Evolutionary conservation across 768 basidiomycete genomes (phyloP), one percentile per base, ranked within the genome.

Genomic region (Leucosporidium scottii): DNA sequence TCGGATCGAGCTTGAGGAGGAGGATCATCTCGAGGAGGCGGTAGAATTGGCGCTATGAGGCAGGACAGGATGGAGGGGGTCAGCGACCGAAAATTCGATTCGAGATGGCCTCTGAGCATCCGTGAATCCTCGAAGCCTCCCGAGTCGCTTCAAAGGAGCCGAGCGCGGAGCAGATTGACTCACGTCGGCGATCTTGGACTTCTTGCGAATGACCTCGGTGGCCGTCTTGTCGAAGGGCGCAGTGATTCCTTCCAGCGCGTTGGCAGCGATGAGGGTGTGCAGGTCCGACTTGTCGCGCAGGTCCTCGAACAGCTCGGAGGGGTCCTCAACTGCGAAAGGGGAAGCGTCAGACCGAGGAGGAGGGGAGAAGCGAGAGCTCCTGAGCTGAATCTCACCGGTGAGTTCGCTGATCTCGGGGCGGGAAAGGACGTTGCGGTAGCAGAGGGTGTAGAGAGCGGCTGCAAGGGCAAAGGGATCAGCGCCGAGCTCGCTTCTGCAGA

Each of bases 281-380:
- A 98, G 82, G 77, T 99, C 96, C 72, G 88, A 89, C 63, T 90
- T 87, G 79, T 98, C 96, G 44, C 94, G 82, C 53, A 98, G 83
- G 77, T 98, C 96, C 77, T 98, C 94, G 75, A 99, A 97, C 15
- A 91, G 90, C 79, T 99, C 96, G 0, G 92, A 92, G 1, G 96
- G 96, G 77, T 99, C 96, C 79, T 99, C 96, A 27, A 99, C 90
- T 1, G 68, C 30, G 2, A 9, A 18, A 1, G 30, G 4, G 13
- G 23, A 64, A 36, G 28, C 4, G 21, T 27, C 27, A n/a, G 50
- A 17, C 21, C 50, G 17, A 3, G 17, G 27, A 51, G 15, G 2
- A 15, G 15, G 10, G 21, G 23, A 51, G 50, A n/a, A 7, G 17
- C 15, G 3, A 13, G 21, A 47, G n/a, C 8, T 23, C 9, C 9